A percentile compares a stretch with the other conserved stretches of the same genome.
phyloP scores from a whole-genome alignment of 106 monocot genomes.

The Iris macrosiphon region DNA sequence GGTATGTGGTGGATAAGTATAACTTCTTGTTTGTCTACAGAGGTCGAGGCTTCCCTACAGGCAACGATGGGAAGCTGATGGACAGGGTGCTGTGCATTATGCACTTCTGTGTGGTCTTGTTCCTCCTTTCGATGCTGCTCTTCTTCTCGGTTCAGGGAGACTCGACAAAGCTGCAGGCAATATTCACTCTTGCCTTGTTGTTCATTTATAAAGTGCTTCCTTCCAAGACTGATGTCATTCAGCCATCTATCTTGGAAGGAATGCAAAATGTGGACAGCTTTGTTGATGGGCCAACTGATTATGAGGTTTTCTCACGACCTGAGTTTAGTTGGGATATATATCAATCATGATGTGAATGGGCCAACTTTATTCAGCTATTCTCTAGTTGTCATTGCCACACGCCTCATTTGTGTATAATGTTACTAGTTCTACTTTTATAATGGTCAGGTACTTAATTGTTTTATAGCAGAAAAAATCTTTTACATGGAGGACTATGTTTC shows the following conservation, averaged over 20 bases:
- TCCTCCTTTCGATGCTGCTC: conserved; percentile 80
- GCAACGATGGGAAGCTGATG: conserved; percentile 97
- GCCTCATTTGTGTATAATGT: conserved; percentile 16
- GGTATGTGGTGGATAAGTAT: conserved; percentile 94
- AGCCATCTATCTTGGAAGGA: conserved; percentile 82
- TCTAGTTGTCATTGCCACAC: conserved; percentile 3
- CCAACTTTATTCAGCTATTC: not conserved
- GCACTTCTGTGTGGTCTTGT: conserved; percentile 91
- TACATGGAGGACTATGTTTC: conserved; percentile 1
- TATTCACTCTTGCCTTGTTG: conserved; percentile 83
- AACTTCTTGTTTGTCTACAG: conserved; percentile 99
- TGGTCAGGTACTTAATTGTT: conserved; percentile 2
- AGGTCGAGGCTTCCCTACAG: conserved; percentile 83
- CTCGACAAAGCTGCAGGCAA: conserved; percentile 82
- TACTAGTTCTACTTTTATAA: conserved; percentile 10
- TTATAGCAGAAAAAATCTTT: conserved; percentile 13
- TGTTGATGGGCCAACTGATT: conserved; percentile 93
- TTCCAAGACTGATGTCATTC: conserved; percentile 51
- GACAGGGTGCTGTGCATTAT: conserved; percentile 89
- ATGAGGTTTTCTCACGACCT: conserved; percentile 92
- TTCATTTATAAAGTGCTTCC: conserved; percentile 76
- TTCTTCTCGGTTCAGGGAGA: conserved; percentile 92
- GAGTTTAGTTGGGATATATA: conserved; percentile 82
- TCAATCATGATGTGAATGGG: conserved; percentile 36
- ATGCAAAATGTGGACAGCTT: conserved; percentile 87